Base-by-base conservation (phyloP, 768 basidiomycete species). In the Podaxis rugospora region DNA sequence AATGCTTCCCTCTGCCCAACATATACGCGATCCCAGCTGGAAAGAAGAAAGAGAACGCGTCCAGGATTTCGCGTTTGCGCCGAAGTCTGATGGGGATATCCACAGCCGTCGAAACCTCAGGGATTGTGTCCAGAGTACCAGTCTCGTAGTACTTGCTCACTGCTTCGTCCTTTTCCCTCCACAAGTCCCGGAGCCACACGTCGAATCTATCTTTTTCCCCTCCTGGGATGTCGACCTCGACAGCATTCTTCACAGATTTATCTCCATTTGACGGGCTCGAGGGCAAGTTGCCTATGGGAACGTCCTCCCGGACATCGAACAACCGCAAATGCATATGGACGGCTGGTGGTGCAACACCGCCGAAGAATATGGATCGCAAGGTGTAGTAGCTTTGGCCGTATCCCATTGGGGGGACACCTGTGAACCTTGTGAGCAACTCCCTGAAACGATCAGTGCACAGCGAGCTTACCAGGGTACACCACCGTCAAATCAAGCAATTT, bases 321-420 rank as follows among this genome's bases (percentile, higher is more conserved):
- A 89, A 75, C 51, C 93, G 85, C 44, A 98, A 71, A 71, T 98
- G 96, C 67, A 98, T 81, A 74, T 96, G 92, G 39, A 99, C 81
- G 6, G 79, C 75, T 0, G 95, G 96, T 1, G 96, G 95, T 2
- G 95, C 81, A 3, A 93, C 75, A 2, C 90, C 82, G 63, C 88
- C 80, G 60, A 89, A 80, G 74, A 96, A 97, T 63, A 97, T 88
- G 5, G 94, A 95, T 44, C 90, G 85, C 42, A 98, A 76, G 44
- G 93, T 95, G 72, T 96, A 98, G 71, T 88, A 92, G 23, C 84
- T 82, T 72, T 97, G 95, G 0, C 94, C 94, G 67, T 91, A 95
- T 32, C 85, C 87, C 67, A 82, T 79, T 2, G 84, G 80, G 14
- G 94, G 93, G 42, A 96, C 82, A 9, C 90, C 90, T 92, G 62